Evolutionary conservation across 2,329 filamentous ascomycete species (phyloP).

Genomic region (Helotiales sp.): DNA sequence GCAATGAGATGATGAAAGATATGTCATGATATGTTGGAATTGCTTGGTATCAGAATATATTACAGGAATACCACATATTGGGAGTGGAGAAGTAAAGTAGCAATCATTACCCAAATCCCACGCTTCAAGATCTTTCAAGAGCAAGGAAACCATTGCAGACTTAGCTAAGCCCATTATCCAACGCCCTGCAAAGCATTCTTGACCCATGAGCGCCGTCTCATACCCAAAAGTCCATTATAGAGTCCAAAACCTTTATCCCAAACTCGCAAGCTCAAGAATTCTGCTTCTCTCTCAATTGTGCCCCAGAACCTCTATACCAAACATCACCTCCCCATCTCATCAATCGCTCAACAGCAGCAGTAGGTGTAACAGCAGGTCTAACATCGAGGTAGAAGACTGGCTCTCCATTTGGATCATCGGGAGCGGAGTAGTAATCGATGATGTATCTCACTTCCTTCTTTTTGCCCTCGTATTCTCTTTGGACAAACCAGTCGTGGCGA

Average conservation of each 20-base stretch:
- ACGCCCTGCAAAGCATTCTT: slow-evolving; percentile 6
- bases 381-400: slow-evolving; percentile 97
- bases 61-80: slow-evolving; percentile 7
- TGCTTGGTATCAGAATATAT: slow-evolving; percentile 8
- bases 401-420: slow-evolving; percentile 72
- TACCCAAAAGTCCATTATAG: background rate
- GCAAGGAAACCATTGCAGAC: slow-evolving; percentile 4
- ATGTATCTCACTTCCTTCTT: slow-evolving; percentile 85
- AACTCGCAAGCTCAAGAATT: background rate
- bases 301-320: slow-evolving; percentile 63
- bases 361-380: slow-evolving; percentile 81
- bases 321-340: slow-evolving; percentile 90
- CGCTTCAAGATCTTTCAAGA: background rate
- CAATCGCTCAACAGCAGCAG: slow-evolving; percentile 75
- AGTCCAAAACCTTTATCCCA: background rate
- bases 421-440: slow-evolving; percentile 93
- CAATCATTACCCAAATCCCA: slow-evolving; percentile 10
- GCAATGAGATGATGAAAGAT: background rate
- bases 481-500: slow-evolving; percentile 94
- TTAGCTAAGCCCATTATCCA: slow-evolving; percentile 9
- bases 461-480: slow-evolving; percentile 66
- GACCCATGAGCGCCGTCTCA: background rate
- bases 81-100: slow-evolving; percentile 18
- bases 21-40: background rate
- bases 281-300: slow-evolving; percentile 28